A percentile compares a stretch with the other conserved stretches of the same genome.
phyloP scores from a whole-genome alignment of 192 early-diverging fungal species.

The Kickxella alabastrina region DNA sequence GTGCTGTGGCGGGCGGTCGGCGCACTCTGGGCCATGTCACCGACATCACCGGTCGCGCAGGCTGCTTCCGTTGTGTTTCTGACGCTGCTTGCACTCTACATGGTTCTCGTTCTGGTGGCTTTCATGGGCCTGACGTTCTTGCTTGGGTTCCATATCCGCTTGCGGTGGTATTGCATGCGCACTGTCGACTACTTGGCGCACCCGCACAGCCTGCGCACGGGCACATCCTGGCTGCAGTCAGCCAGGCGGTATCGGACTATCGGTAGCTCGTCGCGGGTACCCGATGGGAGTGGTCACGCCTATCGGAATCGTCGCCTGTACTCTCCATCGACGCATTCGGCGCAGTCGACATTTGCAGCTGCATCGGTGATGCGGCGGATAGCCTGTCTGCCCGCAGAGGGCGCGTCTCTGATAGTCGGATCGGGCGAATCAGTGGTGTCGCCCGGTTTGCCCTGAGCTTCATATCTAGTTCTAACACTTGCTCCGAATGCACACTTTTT shows the following conservation, averaged over 20 bases:
- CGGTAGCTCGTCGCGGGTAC: background rate
- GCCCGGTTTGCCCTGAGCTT: constrained; percentile 19
- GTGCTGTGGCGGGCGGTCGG: constrained; percentile 20
- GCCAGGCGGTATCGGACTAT: constrained; percentile 26
- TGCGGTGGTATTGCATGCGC: constrained; percentile 32
- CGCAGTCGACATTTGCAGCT: background rate
- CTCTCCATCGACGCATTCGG: constrained; percentile 6
- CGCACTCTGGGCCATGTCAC: constrained; percentile 1
- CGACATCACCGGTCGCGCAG: background rate
- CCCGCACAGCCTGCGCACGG: constrained; percentile 8
- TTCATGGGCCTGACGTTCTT: constrained; percentile 28
- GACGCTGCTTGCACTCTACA: constrained; percentile 16
- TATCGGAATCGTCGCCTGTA: background rate
- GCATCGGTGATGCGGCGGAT: constrained; percentile 2
- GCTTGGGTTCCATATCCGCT: constrained; percentile 34
- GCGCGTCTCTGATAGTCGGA: constrained; percentile 28
- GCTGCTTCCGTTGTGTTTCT: constrained; percentile 12
- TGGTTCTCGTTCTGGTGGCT: constrained; percentile 17
- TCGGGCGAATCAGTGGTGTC: constrained; percentile 25
- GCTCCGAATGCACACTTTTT: background rate
- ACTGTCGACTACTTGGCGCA: constrained; percentile 33
- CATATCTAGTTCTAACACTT: too few species aligned
- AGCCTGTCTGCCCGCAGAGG: constrained; percentile 15
- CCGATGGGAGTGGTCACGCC: background rate
- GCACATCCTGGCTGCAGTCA: constrained; percentile 11